These are phyloP conservation scores for Phytophthora chlamydospora DNA, from an alignment of 352 stramenopile species.

Conservation along the genomic window DNA sequence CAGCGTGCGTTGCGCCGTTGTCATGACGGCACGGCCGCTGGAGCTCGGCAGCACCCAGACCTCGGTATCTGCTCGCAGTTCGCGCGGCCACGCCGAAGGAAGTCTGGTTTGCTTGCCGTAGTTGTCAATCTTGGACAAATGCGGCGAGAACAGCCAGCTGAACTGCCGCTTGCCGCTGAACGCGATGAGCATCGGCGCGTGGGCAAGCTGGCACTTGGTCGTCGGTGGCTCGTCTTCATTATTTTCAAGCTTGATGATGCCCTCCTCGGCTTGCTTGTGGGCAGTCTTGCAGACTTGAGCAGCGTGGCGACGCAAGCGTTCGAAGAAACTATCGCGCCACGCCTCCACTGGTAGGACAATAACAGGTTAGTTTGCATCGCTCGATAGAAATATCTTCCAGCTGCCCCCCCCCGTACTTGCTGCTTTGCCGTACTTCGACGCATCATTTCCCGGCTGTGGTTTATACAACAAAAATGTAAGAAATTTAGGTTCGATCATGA, in stretches of 20 bases:
- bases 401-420: constrained; percentile 52
- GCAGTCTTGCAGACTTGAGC: constrained; percentile 56
- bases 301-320: constrained; percentile 58
- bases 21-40: constrained; percentile 85
- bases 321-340: constrained; percentile 71
- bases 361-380: too few relatives aligned
- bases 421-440: constrained; percentile 71
- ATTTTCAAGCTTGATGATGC: constrained; percentile 11
- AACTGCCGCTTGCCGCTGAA: constrained; percentile 91
- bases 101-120: constrained; percentile 64
- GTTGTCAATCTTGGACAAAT: constrained; percentile 66
- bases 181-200: constrained; percentile 78
- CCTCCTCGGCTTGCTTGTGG: constrained; percentile 22
- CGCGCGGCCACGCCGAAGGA: constrained; percentile 71
- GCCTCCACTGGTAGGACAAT: constrained; percentile 46
- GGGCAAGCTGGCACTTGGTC: constrained; percentile 38
- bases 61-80: constrained; percentile 64
- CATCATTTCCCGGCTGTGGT: constrained; percentile 81
- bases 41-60: constrained; percentile 87
- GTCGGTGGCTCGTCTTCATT: neutral
- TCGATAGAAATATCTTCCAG: neutral
- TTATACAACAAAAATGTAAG: constrained; percentile 12
- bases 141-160: constrained; percentile 79
- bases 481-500: neutral
- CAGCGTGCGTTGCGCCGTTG: constrained; percentile 63